These are phyloP conservation scores for Falciphora oryzae DNA, from an alignment of 2,329 filamentous ascomycete species.

Conservation along the genomic window DNA sequence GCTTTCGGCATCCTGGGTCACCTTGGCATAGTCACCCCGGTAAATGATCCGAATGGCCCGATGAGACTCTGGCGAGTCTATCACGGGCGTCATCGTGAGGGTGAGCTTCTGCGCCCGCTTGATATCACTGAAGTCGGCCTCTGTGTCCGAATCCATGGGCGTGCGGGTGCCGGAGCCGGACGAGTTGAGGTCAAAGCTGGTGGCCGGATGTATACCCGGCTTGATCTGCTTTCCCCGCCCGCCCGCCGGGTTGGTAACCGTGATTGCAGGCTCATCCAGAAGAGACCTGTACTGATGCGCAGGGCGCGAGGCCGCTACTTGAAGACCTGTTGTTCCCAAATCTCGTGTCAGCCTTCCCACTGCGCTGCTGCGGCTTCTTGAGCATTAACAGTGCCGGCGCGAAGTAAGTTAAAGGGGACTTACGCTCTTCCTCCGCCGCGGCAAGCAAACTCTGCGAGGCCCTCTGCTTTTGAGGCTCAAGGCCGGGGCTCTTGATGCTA, in stretches of 20 bases:
- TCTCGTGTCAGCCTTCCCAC: background rate
- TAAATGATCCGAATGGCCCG: constrained; percentile 86
- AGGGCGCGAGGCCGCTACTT: constrained; percentile 44
- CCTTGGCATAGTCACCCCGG: constrained; percentile 74
- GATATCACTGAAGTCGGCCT: constrained; percentile 78
- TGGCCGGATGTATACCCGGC: constrained; percentile 68
- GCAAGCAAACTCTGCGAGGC: constrained; percentile 56
- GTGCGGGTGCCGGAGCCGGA: constrained; percentile 42
- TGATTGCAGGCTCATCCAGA: constrained; percentile 60
- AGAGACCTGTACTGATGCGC: constrained; percentile 56
- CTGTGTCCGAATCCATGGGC: constrained; percentile 76
- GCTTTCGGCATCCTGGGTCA: constrained; percentile 72
- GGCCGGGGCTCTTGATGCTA: constrained; percentile 25
- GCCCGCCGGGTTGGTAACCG: constrained; percentile 56
- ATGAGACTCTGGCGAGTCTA: constrained; percentile 68
- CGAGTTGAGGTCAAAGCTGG: constrained; percentile 70
- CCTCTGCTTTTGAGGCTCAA: constrained; percentile 27
- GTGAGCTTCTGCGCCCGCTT: constrained; percentile 80
- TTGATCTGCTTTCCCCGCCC: constrained; percentile 52
- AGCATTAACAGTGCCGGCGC: background rate
- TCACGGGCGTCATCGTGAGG: constrained; percentile 73
- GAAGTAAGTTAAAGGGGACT: constrained; percentile 27
- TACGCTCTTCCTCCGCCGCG: constrained; percentile 74
- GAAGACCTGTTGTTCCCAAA: constrained; percentile 36
- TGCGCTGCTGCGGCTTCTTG: background rate